A percentile compares a stretch with the other conserved stretches of the same genome.
These are phyloP conservation scores for Cyberlindnera maritima DNA, from an alignment of 805 yeast genomes.

Conservation along the genomic window DNA sequence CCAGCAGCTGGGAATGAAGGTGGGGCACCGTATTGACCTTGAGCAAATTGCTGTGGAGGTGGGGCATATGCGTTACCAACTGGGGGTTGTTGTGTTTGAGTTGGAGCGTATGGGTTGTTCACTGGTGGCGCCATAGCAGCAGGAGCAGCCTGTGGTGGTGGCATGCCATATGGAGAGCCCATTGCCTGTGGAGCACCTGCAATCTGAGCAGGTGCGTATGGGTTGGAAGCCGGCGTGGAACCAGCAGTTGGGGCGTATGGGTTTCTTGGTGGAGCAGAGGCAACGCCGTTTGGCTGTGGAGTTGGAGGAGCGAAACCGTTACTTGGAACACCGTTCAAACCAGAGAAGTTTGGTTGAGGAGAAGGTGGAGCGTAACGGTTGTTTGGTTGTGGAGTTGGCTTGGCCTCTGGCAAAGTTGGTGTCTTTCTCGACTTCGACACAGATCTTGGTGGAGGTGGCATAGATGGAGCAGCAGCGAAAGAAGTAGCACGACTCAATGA, in stretches of 20 bases:
- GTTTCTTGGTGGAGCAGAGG: constrained; percentile 24
- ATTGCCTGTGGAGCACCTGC: constrained; percentile 6
- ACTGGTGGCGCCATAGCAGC: constrained; percentile 29
- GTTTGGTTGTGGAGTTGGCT: constrained; percentile 26
- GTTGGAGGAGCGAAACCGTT: constrained; percentile 33
- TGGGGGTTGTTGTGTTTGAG: constrained; percentile 15
- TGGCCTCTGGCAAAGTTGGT: constrained; percentile 12
- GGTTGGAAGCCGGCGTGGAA: constrained; percentile 31
- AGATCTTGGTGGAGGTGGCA: constrained; percentile 36
- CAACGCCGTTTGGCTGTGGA: constrained; percentile 25
- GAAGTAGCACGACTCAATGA: constrained; percentile 22
- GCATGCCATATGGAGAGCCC: neutral
- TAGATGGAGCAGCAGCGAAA: constrained; percentile 25
- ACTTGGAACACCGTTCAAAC: constrained; percentile 9
- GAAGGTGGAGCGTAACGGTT: constrained; percentile 34
- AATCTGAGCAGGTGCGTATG: constrained; percentile 32
- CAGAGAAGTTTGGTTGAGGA: constrained; percentile 19
- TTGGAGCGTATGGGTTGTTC: constrained; percentile 40
- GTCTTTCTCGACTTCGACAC: constrained; percentile 27
- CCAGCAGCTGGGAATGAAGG: constrained; percentile 25
- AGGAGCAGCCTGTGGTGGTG: constrained; percentile 5
- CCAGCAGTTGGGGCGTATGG: constrained; percentile 35
- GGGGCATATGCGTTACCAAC: constrained; percentile 30
- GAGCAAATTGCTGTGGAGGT: constrained; percentile 19
- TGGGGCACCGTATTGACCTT: constrained; percentile 8